Base-by-base conservation (phyloP, 169 alveolate genomes). In the Amoebophrya sp. region DNA sequence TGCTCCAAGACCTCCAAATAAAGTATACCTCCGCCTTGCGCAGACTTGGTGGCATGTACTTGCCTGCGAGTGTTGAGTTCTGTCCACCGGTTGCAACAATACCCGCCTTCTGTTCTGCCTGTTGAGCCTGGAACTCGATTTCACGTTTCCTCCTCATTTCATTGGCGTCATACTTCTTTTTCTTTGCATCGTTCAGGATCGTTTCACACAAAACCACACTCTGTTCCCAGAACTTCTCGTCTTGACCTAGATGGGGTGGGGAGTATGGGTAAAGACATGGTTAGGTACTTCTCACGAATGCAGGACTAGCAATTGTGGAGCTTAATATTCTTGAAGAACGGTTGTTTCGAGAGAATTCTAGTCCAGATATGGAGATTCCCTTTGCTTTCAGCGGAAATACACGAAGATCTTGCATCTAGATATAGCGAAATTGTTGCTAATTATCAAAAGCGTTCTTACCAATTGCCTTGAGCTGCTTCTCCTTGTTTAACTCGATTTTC, bases 201-300 rank as follows among this genome's bases (percentile, higher is more conserved):
- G 90, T 89, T 76, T 92, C 92, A 18, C 92, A 65, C 14, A 92
- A 89, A 41, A 78, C 47, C 91, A 92, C n/a, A 47, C 91, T 65
- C 90, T 89, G 92, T 41, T 92, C 94, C 76, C 78, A 92, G 47
- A 92, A 92, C 91, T 92, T 92, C 47, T 92, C 94, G 54, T 92
- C 94, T 34, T 92, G 92, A 24, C 90, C 94, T 39, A 55, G n/a
- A n/a, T n/a, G n/a, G n/a, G n/a, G n/a, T n/a, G n/a, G n/a, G n/a
- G n/a, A n/a, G n/a, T n/a, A n/a, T n/a, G n/a, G n/a, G n/a, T n/a
- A n/a, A n/a, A n/a, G n/a, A n/a, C n/a, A n/a, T n/a, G n/a, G n/a
- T n/a, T n/a, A n/a, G n/a, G n/a, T n/a, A n/a, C n/a, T n/a, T n/a
- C n/a, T n/a, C n/a, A n/a, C n/a, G n/a, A n/a, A 14, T 53, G 23